phyloP scores from a whole-genome alignment of 148 eudicot species.

The Cornus suecica region DNA sequence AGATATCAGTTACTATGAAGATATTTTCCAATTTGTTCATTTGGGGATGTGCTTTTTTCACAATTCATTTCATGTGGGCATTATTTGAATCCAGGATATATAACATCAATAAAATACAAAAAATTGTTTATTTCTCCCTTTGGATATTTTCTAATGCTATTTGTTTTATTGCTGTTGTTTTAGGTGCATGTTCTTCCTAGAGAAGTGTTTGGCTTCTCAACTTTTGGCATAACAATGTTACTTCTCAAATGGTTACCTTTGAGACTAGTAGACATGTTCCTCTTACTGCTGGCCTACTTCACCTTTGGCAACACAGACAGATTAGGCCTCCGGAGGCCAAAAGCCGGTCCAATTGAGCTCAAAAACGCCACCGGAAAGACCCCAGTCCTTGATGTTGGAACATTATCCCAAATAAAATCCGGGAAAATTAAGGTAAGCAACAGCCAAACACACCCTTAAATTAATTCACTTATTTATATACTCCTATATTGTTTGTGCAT shows the following conservation, averaged over 20 bases:
- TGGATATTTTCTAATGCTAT: conserved; percentile 4
- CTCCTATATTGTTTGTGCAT: background rate
- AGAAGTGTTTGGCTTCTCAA: conserved; percentile 87
- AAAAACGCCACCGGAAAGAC: conserved; percentile 90
- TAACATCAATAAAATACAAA: too few relatives aligned
- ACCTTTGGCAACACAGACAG: conserved; percentile 62
- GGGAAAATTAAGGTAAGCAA: conserved; percentile 71
- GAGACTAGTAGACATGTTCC: conserved; percentile 68
- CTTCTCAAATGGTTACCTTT: conserved; percentile 86
- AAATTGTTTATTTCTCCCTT: background rate
- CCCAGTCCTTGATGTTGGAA: conserved; percentile 93
- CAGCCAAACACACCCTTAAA: background rate
- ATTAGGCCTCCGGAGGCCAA: conserved; percentile 67
- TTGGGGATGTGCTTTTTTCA: too few relatives aligned
- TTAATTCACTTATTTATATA: background rate
- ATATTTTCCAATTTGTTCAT: too few relatives aligned
- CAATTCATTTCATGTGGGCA: too few relatives aligned
- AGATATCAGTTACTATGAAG: too few relatives aligned
- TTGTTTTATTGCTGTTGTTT: background rate
- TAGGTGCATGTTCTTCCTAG: conserved; percentile 95
- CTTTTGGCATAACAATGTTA: conserved; percentile 80
- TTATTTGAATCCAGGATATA: too few relatives aligned
- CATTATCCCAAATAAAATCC: conserved; percentile 60
- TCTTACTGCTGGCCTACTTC: conserved; percentile 56
- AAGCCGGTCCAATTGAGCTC: conserved; percentile 83